Evolutionary conservation across 345 rosid species (phyloP), one percentile per base, ranked within the genome.

Genomic region (Pugionium cornutum): DNA sequence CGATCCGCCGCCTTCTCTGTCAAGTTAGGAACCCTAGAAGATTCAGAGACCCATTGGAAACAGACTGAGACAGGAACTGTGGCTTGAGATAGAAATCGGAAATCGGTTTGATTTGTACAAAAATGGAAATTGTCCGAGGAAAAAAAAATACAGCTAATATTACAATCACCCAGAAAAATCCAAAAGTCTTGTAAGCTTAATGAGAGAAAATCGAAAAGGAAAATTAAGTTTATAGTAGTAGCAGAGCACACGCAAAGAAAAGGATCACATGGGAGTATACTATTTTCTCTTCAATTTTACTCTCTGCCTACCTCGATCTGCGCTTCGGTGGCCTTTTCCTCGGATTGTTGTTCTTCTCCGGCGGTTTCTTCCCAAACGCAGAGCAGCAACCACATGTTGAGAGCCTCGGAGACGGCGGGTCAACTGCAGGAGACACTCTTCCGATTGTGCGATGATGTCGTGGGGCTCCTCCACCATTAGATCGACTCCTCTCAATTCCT

Each of bases 361-460:
- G 28, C 5, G 78, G 77, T 63, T 83, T 89, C 74, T 87, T 92
- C 11, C 77, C 61, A 43, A 89, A 90, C 53, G 83, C 88, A 25
- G 81, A 28, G 75, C 97, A 92, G 46, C 83, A 85, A 59, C 97
- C 96, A 69, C 98, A 92, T 2, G 90, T 84, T 1, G 90, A 84
- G 2, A 92, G 60, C 78, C 83, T 85, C 2, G 98, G 98, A 35
- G 98, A 92, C 9, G 98, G 95, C 9, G 98, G 98, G 11, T 92
- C 98, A 4, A 85, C 77, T 2, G 89, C 94, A 42, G 94, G 94
- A 54, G 96, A 78, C 1, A 84, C 97, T 71, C 77, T 86, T 10
- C 94, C 98, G 6, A 94, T 78, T 40, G 92, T 72, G 18, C 96
- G 80, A 68, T 81, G 79, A n/a, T 84, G 87, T 26, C 95, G 63